A percentile compares a stretch with the other conserved stretches of the same genome.
phyloP scores from a whole-genome alignment of 345 rosid species.

The thale cress (Arabidopsis thaliana) region TAIR10.1 NC_003071.7:7450001-7450500 shows the following conservation, averaged over 20 bases:
- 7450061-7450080: no score
- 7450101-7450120: background rate
- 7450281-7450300: background rate
- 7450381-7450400: background rate
- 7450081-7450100: no score
- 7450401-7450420: background rate
- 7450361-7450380: background rate
- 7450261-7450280: background rate
- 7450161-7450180: background rate
- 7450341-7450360: background rate
- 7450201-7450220: no score
- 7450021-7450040: no score
- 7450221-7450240: background rate
- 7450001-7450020: no score
- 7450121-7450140: background rate
- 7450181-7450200: no score
- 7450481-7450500: background rate
- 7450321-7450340: background rate
- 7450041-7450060: no score
- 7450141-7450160: background rate
- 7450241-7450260: background rate
- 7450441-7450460: accelerated
- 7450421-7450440: background rate
- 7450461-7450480: background rate
- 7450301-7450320: background rate